Evolutionary conservation across 139 green algal genomes (phyloP), one percentile per base, ranked within the genome.

Genomic region (Chlorella sorokiniana): DNA sequence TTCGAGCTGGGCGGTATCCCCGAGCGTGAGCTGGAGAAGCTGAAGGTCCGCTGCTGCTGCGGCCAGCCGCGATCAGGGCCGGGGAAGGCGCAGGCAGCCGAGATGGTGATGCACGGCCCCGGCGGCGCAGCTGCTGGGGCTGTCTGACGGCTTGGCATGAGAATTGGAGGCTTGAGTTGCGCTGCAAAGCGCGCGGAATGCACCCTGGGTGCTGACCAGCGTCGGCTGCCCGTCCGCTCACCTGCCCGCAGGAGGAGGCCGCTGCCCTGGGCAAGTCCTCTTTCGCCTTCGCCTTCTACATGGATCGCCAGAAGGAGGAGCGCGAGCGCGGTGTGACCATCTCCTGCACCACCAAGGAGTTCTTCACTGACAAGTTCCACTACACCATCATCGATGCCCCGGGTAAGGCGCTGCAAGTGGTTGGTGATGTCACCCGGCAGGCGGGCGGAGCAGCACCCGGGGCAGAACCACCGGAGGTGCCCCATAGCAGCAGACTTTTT

Each of bases 1-100:
- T 99, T 98, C 90, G 95, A 99, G 94, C 95, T 99, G 69, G 96
- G 96, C 75, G 96, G 96, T 87, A 98, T 99, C 93, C 91, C 95
- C 86, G 94, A 99, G 95, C 96, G 96, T 96, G 96, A 98, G 78
- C 91, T 97, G 64, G 94, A 98, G 89, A 95, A 96, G 86, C 90
- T 95, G 68, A 91, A 95, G 82, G 72, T 79, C 2, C 22, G 70
- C 45, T 37, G 70, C 44, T 3, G 3, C 16, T 3, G 9, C 6
- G 62, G 31, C 29, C 62, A 69, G 62, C 33, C n/a, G 31, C 10
- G 31, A 11, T 69, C 5, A 7, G 62, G 6, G 62, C 62, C 23
- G 42, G 42, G 18, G 11, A 8, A 31, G 67, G 6, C 3, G 67
- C 40, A 74, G 40, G 25, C 18, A 56, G 5, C 40, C 48, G 48